A percentile compares a stretch with the other conserved stretches of the same genome.
Evolutionary conservation across 768 basidiomycete species (phyloP).

Genomic region (Guyanaporus albipodus): DNA sequence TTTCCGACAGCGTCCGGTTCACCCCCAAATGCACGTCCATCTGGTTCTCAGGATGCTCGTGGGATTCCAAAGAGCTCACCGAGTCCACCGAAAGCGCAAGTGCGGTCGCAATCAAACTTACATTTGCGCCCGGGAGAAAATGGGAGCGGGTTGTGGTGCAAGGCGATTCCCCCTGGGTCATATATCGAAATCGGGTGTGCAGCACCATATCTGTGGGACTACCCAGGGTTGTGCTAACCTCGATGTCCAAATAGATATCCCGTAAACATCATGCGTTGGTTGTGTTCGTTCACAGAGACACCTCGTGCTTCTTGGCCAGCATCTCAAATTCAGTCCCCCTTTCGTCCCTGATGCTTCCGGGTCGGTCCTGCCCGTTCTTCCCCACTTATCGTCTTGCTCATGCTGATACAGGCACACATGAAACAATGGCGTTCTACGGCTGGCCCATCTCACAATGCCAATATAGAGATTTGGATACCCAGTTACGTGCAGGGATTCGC

Average conservation of each 20-base stretch:
- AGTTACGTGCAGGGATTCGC: conserved; percentile 76
- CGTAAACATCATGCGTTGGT: conserved; percentile 44
- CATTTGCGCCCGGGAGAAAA: conserved; percentile 30
- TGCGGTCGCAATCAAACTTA: conserved; percentile 19
- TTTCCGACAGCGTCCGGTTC: conserved; percentile 22
- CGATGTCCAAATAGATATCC: conserved; percentile 37
- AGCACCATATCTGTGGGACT: background rate
- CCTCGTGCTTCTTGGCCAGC: conserved; percentile 53
- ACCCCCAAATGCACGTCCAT: conserved; percentile 18
- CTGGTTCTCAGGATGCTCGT: conserved; percentile 13
- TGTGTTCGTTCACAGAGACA: conserved; percentile 56
- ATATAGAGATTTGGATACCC: conserved; percentile 53
- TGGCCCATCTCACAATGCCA: conserved; percentile 91
- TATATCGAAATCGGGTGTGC: conserved; percentile 54
- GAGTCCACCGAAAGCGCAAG: conserved; percentile 1
- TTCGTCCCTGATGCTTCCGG: conserved; percentile 76
- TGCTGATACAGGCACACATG: conserved; percentile 7
- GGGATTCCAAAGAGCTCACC: conserved; percentile 21
- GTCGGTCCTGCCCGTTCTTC: conserved; percentile 48
- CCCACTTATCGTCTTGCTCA: background rate
- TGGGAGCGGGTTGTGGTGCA: conserved; percentile 45
- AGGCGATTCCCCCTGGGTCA: conserved; percentile 50
- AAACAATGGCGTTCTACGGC: conserved; percentile 71
- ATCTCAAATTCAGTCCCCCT: conserved; percentile 66
- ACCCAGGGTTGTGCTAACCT: conserved; percentile 6